Percentiles rank a stretch among this genome's conserved stretches.
phyloP scores from a whole-genome alignment of 805 yeast species.

The Metschnikowia cubensis region DNA sequence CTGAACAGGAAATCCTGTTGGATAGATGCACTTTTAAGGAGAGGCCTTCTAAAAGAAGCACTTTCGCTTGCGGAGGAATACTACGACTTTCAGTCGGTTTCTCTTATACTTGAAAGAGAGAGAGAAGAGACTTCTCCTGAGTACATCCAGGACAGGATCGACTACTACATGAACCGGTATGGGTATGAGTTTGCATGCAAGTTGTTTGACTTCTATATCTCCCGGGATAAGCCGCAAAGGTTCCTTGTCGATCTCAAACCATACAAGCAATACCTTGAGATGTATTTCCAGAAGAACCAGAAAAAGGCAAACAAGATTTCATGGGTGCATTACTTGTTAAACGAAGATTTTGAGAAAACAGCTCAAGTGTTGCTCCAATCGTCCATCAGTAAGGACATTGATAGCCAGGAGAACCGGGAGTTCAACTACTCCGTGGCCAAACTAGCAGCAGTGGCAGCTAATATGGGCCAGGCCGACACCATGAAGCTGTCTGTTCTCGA shows the following conservation, averaged over 20 bases:
- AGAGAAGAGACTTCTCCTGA: conserved; percentile 20
- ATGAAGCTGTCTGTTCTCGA: conserved; percentile 6
- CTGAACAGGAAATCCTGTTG: conserved; percentile 39
- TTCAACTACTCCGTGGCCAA: conserved; percentile 70
- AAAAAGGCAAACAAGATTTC: conserved; percentile 50
- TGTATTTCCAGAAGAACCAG: conserved; percentile 45
- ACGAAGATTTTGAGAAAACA: conserved; percentile 48
- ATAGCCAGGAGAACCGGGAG: conserved; percentile 44
- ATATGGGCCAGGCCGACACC: conserved; percentile 5
- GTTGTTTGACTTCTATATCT: conserved; percentile 56
- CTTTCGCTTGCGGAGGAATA: conserved; percentile 61
- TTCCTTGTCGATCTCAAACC: conserved; percentile 56
- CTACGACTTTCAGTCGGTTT: conserved; percentile 61
- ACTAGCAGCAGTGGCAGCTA: conserved; percentile 51
- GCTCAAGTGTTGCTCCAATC: conserved; percentile 43
- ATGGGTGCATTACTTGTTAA: conserved; percentile 68
- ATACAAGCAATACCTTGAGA: conserved; percentile 45
- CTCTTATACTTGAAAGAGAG: conserved; percentile 42
- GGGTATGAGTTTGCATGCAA: conserved; percentile 67
- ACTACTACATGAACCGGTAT: conserved; percentile 53
- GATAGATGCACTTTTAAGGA: conserved; percentile 54
- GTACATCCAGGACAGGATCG: conserved; percentile 30
- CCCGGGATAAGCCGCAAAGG: conserved; percentile 46
- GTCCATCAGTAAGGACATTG: conserved; percentile 33
- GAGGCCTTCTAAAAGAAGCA: conserved; percentile 51